Percentiles rank a stretch among this genome's conserved stretches.
Evolutionary conservation across 1,139 yeast species (phyloP).

Genomic region (Yamadazyma taylorii): DNA sequence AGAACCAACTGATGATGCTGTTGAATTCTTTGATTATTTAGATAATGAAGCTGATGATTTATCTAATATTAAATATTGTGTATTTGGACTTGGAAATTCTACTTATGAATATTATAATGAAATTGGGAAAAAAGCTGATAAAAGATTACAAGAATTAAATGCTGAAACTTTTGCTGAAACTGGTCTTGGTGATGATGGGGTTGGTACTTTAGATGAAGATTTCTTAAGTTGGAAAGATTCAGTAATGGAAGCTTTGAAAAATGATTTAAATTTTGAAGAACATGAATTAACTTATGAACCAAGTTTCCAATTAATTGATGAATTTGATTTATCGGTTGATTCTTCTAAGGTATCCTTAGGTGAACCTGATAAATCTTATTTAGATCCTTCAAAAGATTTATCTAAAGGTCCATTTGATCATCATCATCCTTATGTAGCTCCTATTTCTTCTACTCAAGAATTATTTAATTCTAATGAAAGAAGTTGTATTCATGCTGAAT

Average conservation of each 20-base stretch:
- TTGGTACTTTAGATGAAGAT: slow-evolving; percentile 94
- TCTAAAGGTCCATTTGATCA: slow-evolving; percentile 80
- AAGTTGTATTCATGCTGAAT: slow-evolving; percentile 87
- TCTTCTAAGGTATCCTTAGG: slow-evolving; percentile 65
- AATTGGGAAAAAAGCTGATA: slow-evolving; percentile 63
- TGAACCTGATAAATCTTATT: slow-evolving; percentile 74
- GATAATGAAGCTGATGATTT: slow-evolving; percentile 61
- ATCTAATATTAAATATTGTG: slow-evolving; percentile 62
- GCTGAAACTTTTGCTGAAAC: slow-evolving; percentile 69
- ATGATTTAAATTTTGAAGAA: slow-evolving; percentile 66
- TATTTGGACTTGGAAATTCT: slow-evolving; percentile 91
- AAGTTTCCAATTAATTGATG: slow-evolving; percentile 50
- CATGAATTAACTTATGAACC: slow-evolving; percentile 80
- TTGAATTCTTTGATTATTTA: slow-evolving; percentile 64
- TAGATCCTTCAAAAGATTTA: slow-evolving; percentile 38
- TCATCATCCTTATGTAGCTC: slow-evolving; percentile 81
- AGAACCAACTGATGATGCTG: slow-evolving; percentile 94
- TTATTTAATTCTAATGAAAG: slow-evolving; percentile 67
- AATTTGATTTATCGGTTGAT: slow-evolving; percentile 26
- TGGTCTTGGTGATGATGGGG: slow-evolving; percentile 95
- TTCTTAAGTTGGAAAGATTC: slow-evolving; percentile 89
- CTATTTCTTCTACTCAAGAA: slow-evolving; percentile 60
- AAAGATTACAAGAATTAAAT: slow-evolving; percentile 56
- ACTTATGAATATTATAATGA: slow-evolving; percentile 91
- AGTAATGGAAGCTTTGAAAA: slow-evolving; percentile 65